A percentile compares a stretch with the other conserved stretches of the same genome.
Evolutionary conservation across 2,329 filamentous ascomycete species (phyloP).

Genomic region (Acarospora socialis): DNA sequence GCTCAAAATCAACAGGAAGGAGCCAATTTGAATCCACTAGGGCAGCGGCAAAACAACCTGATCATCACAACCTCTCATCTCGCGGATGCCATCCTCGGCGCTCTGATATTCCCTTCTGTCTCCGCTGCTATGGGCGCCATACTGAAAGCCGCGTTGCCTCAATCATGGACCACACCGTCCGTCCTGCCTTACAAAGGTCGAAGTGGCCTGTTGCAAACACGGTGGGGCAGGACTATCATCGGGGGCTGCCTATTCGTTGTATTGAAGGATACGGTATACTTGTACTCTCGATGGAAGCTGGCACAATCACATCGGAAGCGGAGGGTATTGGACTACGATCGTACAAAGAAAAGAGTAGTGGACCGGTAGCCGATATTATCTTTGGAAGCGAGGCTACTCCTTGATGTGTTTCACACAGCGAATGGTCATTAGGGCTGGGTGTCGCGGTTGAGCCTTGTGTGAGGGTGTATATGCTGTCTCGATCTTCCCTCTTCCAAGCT

Average conservation of each 20-base stretch:
- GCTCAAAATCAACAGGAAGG: conserved; percentile 13
- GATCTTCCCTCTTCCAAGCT: too few relatives aligned
- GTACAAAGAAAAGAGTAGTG: conserved; percentile 16
- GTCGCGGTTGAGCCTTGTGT: too few relatives aligned
- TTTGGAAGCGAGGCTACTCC: too few relatives aligned
- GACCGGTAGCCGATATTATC: neutral
- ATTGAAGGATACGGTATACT: conserved; percentile 52
- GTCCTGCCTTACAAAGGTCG: conserved; percentile 27
- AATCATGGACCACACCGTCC: conserved; percentile 45
- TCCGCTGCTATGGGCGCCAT: conserved; percentile 66
- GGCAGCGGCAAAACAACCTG: conserved; percentile 32
- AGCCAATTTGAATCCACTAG: conserved; percentile 21
- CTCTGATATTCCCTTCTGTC: conserved; percentile 67
- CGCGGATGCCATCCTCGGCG: conserved; percentile 48
- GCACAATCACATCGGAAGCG: conserved; percentile 33
- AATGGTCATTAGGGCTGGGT: too few relatives aligned
- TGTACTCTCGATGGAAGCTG: conserved; percentile 41
- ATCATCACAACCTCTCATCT: conserved; percentile 40
- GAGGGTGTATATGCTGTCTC: too few relatives aligned
- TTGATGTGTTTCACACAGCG: too few relatives aligned
- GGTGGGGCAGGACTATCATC: conserved; percentile 78
- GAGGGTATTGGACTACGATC: conserved; percentile 33
- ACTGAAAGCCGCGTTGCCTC: conserved; percentile 53
- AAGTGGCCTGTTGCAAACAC: conserved; percentile 60
- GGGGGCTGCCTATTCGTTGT: conserved; percentile 84